Base-by-base conservation (phyloP, 2,329 filamentous ascomycete genomes). In the Dothiorella sarmentorum region DNA sequence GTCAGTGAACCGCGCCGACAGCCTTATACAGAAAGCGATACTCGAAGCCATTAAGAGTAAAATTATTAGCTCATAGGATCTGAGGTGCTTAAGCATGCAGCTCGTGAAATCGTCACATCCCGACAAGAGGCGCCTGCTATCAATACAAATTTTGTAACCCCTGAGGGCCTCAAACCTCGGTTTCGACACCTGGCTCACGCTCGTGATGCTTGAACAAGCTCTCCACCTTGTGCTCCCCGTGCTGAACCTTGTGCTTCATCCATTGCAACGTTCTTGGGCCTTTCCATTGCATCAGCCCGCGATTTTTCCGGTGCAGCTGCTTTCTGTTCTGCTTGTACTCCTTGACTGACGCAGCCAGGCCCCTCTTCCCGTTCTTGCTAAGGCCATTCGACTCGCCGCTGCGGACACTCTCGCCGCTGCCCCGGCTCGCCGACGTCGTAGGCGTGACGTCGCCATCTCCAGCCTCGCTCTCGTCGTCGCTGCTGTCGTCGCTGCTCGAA, bases 261-360 rank as follows among this genome's bases (percentile, higher is more conserved):
- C 81, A 82, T 65, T 85, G 82, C 60, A 76, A 72, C 56, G 72
- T 84, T 68, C 76, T 76, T 18, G 78, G 81, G 66, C 81, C 70
- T 67, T 80, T 82, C 84, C 86, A 91, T 73, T 91, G 88, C 88
- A 91, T 91, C 38, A 88, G 68, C 0, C 88, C 88, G 20, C 85
- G 75, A 66, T 91, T 85, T 67, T 82, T 81, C 49, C 86, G 76
- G 69, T 89, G 85, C 62, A 88, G 72, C 61, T 82, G 78, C 70
- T 81, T 82, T 62, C 80, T 76, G 63, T 85, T 76, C 59, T 78
- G 76, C 67, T 81, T 83, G 67, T 85, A 88, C 61, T 88, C 85
- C 59, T 78, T 80, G 44, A 85, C 60, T 67, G 82, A 76, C 42
- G 80, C 79, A 9, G 77, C 71, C 35, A 75, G 67, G 37, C 78